Evolutionary conservation across 495 filamentous ascomycete species (phyloP).

Genomic region (Penicillium roqueforti): DNA sequence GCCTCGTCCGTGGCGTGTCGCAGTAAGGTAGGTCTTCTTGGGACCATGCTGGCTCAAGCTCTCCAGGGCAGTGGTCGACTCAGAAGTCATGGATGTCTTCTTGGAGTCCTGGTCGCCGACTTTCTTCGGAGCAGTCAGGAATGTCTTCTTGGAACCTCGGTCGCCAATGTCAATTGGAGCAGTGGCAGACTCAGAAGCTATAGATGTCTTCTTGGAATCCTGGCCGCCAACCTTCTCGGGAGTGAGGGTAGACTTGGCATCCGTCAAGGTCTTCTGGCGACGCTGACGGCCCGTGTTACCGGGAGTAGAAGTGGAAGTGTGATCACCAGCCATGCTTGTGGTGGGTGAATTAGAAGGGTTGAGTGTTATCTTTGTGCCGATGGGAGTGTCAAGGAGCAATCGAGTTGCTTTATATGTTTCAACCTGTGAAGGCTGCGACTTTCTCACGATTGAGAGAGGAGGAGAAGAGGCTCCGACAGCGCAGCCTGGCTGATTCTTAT

Average conservation of each 20-base stretch:
- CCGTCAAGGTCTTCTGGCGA: constrained; percentile 11
- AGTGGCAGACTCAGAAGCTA: too few species aligned
- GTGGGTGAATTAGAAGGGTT: constrained; percentile 34
- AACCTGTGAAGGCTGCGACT: constrained; percentile 21
- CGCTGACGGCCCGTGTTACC: background rate
- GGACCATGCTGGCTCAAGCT: constrained; percentile 10
- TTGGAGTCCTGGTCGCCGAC: background rate
- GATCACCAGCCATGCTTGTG: constrained; percentile 14
- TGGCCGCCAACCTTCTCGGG: background rate
- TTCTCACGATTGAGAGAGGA: constrained; percentile 42
- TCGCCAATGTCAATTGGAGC: too few species aligned
- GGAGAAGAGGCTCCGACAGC: constrained; percentile 11
- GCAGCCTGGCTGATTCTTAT: constrained; percentile 4
- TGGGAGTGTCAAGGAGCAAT: constrained; percentile 26
- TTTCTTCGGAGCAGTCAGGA: too few species aligned
- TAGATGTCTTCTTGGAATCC: too few species aligned
- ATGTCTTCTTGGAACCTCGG: too few species aligned
- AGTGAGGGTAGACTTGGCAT: background rate
- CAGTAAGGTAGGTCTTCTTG: constrained; percentile 34
- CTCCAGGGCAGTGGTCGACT: background rate
- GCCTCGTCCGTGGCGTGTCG: constrained; percentile 24
- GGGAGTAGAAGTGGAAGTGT: background rate
- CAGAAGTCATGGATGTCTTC: constrained; percentile 11
- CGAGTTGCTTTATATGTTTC: constrained; percentile 36
- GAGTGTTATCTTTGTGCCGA: constrained; percentile 29